phyloP scores from a whole-genome alignment of 169 alveolate species.

The Cryptosporidium meleagridis region DNA sequence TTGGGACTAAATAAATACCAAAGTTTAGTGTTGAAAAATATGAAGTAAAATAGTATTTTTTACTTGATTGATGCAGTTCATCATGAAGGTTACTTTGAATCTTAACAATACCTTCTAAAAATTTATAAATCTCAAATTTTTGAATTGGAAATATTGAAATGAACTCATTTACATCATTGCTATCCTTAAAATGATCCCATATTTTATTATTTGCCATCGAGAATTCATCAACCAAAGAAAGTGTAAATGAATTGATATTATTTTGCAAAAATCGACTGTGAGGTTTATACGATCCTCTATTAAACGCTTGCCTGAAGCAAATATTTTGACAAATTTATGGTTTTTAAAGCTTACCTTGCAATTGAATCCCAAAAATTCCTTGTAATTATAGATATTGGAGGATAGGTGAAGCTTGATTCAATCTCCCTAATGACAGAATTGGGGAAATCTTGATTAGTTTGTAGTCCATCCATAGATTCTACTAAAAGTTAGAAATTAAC shows the following conservation, averaged over 20 bases:
- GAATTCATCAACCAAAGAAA: conserved; percentile 19
- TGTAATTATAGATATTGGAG: conserved; percentile 29
- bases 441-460: conserved; percentile 47
- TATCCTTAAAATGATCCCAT: background rate
- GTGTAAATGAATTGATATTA: conserved; percentile 36
- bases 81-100: conserved; percentile 71
- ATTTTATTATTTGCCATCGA: background rate
- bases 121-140: conserved; percentile 1
- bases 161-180: conserved; percentile 12
- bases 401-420: conserved; percentile 20
- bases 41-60: conserved; percentile 40
- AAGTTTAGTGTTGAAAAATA: conserved; percentile 12
- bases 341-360: conserved; percentile 20
- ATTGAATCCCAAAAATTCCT: conserved; percentile 65
- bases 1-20: conserved; percentile 21
- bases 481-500: background rate
- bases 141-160: conserved; percentile 33
- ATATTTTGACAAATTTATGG: background rate
- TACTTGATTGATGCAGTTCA: conserved; percentile 38
- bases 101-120: conserved; percentile 48
- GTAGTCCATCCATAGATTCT: conserved; percentile 68
- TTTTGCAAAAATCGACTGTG: conserved; percentile 43
- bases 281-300: conserved; percentile 46
- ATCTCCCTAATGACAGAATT: conserved; percentile 43
- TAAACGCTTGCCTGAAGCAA: conserved; percentile 44